Conservation (phyloP, 139 green algal genomes). For the Chlamydomonas sp. region DNA sequence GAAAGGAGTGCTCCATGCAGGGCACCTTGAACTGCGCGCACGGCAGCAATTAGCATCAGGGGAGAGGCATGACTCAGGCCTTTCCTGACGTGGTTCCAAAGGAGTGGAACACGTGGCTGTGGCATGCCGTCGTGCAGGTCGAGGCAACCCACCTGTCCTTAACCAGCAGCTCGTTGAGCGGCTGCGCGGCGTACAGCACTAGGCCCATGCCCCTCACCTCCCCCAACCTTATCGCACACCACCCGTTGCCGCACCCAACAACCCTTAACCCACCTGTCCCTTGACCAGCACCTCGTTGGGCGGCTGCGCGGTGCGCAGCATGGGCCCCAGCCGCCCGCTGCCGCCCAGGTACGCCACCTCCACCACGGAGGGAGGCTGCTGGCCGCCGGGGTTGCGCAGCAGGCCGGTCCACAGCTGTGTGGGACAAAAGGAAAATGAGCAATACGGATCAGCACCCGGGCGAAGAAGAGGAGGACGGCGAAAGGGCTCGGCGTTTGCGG, state of each 20-base stretch:
- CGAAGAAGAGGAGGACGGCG: no score
- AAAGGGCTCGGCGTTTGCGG: no score
- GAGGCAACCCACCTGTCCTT: no score
- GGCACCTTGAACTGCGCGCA: neutral
- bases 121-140: no score
- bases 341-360: conserved; percentile 48
- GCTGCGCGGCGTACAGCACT: neutral
- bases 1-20: neutral
- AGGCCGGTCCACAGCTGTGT: conserved; percentile 51
- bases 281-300: conserved; percentile 54
- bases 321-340: conserved; percentile 31
- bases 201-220: neutral
- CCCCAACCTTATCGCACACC: neutral
- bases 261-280: conserved; percentile 35
- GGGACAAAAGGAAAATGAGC: neutral
- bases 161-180: neutral
- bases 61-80: no score
- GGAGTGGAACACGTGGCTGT: no score
- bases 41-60: no score
- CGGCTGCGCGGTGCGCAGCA: conserved; percentile 36
- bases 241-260: no score
- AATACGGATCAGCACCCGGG: no score
- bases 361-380: neutral
- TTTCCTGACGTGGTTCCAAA: no score
- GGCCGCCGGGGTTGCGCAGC: conserved; percentile 32